Base-by-base conservation (phyloP, 2,329 filamentous ascomycete species). In the Thermoascus crustaceus region DNA sequence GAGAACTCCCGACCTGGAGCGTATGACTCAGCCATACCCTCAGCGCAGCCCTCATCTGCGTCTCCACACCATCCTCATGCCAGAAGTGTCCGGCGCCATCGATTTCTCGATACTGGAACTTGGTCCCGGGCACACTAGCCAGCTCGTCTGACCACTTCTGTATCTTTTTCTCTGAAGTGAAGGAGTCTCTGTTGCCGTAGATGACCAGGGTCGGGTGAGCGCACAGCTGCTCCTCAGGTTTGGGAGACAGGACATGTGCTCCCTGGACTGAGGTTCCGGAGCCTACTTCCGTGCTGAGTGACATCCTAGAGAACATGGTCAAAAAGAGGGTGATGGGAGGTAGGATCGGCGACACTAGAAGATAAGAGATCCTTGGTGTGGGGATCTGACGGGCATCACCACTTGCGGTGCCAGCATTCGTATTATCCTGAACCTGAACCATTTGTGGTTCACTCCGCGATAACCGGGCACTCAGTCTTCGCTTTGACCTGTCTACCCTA, bases 181-280 rank as follows among this genome's bases (percentile, higher is more conserved):
- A 93, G 0, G 71, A 62, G 56, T 96, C 88, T 3, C 73, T 67
- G 33, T 80, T 76, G 1, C 88, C 89, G 51, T 80, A 94, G 0
- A 94, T 59, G 0, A 76, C 78, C 21, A 94, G 56, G 0, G 81
- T 81, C 1, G 71, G 68, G 48, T 79, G 70, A 2, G 44, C 43
- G 22, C 61, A 55, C 1, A 75, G 60, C 32, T 84, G 63, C 49
- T 82, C 78, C 34, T 63, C 59, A 37, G 79, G 73, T 1, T 68
- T 66, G 16, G 48, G 57, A 17, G 45, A 53, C 11, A 43, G 50
- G 31, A 55, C 50, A 41, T 41, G 52, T 46, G 40, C 47, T 7
- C 48, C 49, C 34, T 57, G 39, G 27, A 52, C 40, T 4, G 52
- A 46, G 7, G 50, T 53, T n/a, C 40, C 43, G 10, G 38, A 32